Evolutionary conservation across 208 protist species (phyloP).

Genomic region (Leptomonas seymouri): DNA sequence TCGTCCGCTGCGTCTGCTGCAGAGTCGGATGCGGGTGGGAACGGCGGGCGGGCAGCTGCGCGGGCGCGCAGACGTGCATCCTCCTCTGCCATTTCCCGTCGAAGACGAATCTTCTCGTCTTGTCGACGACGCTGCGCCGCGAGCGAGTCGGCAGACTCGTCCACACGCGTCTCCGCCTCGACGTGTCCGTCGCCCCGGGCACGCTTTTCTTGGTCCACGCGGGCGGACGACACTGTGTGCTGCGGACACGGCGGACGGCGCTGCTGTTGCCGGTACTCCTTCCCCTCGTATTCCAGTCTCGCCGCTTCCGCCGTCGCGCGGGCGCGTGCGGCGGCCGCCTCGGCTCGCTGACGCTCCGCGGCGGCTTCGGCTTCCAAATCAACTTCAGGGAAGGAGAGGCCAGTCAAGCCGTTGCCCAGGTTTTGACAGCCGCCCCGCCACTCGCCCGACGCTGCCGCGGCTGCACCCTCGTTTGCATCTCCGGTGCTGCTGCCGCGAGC

Average conservation of each 20-base stretch:
- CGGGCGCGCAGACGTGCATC: not conserved
- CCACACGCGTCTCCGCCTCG: not conserved
- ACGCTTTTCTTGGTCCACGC: too few species aligned
- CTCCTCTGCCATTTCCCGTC: slow-evolving; percentile 22
- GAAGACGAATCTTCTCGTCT: slow-evolving; percentile 16
- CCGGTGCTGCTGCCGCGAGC: not conserved
- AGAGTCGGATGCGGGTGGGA: not conserved
- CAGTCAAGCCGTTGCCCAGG: slow-evolving; percentile 68
- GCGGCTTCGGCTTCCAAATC: slow-evolving; percentile 45
- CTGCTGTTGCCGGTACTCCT: slow-evolving; percentile 11
- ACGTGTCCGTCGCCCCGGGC: not conserved
- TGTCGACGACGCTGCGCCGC: slow-evolving; percentile 14
- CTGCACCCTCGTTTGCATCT: not conserved
- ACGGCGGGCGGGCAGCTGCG: too few species aligned
- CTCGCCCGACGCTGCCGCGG: not conserved
- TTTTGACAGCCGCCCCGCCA: slow-evolving; percentile 51
- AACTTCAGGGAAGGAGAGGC: slow-evolving; percentile 73
- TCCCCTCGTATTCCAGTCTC: slow-evolving; percentile 1
- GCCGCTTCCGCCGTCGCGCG: slow-evolving; percentile 11
- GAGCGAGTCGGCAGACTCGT: not conserved
- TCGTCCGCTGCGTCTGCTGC: slow-evolving; percentile 1
- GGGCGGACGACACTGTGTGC: not conserved
- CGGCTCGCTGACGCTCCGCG: slow-evolving; percentile 15
- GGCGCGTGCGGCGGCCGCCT: slow-evolving; percentile 15
- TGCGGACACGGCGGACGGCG: slow-evolving; percentile 5